phyloP scores from a whole-genome alignment of 2,329 filamentous ascomycete species.

The Hypoxylon sp. region DNA sequence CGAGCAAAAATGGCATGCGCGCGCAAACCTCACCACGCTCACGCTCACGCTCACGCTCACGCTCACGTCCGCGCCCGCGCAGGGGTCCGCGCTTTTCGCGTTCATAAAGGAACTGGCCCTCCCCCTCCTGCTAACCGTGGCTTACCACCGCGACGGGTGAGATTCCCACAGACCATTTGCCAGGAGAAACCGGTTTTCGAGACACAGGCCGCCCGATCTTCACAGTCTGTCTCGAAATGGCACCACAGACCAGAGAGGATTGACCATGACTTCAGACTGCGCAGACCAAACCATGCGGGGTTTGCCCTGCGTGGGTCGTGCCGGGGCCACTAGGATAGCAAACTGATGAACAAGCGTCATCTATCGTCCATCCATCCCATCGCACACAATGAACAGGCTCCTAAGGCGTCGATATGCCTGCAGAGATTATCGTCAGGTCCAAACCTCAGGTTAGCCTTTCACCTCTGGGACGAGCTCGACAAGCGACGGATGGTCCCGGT shows the following conservation, averaged over 20 bases:
- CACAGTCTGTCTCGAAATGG: neutral
- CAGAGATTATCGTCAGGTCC: conserved; percentile 1
- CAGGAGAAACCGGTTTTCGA: conserved; percentile 14
- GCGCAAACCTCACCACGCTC: conserved; percentile 41
- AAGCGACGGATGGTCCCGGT: neutral
- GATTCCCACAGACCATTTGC: conserved; percentile 29
- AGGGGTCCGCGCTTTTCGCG: conserved; percentile 41
- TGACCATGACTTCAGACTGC: neutral
- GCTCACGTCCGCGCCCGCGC: too few relatives aligned
- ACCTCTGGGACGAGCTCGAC: conserved; percentile 4
- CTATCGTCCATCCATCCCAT: conserved; percentile 6
- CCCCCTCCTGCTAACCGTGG: conserved; percentile 24
- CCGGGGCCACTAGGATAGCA: conserved; percentile 11
- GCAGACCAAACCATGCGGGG: neutral
- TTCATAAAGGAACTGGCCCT: conserved; percentile 39
- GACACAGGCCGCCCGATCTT: conserved; percentile 11
- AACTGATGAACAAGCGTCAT: conserved; percentile 31
- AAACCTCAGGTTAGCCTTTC: neutral
- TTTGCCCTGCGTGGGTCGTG: conserved; percentile 17
- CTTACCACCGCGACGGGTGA: conserved; percentile 17
- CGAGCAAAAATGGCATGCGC: conserved; percentile 40
- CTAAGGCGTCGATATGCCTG: conserved; percentile 1
- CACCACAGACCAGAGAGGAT: neutral
- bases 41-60: too few relatives aligned
- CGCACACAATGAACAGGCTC: conserved; percentile 1